Conservation (phyloP, 352 stramenopile species). For the Pythium dissotocum region DNA sequence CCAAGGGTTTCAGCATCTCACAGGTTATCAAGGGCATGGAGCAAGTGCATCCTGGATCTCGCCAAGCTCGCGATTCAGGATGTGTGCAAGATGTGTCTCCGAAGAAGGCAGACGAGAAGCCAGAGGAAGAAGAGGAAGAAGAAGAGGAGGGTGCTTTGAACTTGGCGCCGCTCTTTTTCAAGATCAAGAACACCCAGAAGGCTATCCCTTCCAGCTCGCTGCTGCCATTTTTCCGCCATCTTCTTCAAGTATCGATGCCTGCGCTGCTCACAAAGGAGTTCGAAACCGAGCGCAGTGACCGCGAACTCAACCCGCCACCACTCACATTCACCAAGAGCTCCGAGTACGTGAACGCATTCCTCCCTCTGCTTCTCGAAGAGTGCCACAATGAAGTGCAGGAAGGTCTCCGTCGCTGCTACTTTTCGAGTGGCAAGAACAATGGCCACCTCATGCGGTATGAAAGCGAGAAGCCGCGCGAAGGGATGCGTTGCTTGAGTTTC, state of each 20-base stretch:
- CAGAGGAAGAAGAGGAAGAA: constrained; percentile 40
- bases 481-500: constrained; percentile 80
- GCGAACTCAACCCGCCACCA: constrained; percentile 45
- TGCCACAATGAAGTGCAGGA: constrained; percentile 82
- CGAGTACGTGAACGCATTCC: constrained; percentile 79
- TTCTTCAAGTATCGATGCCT: constrained; percentile 79
- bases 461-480: constrained; percentile 76
- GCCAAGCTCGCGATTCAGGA: constrained; percentile 2
- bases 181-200: constrained; percentile 84
- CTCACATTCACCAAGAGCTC: constrained; percentile 70
- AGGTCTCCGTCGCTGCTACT: constrained; percentile 49
- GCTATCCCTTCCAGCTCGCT: constrained; percentile 67
- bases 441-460: constrained; percentile 78
- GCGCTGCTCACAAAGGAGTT: constrained; percentile 70
- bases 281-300: constrained; percentile 52
- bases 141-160: constrained; percentile 51
- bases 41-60: constrained; percentile 17
- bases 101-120: constrained; percentile 7
- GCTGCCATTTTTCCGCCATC: constrained; percentile 80
- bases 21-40: constrained; percentile 66
- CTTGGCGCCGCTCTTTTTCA: constrained; percentile 70
- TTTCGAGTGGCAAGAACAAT: constrained; percentile 28
- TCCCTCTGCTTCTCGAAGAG: constrained; percentile 82
- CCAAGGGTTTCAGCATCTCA: constrained; percentile 60
- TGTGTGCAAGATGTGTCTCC: background rate